These are phyloP conservation scores for Pichia sp. DNA, from an alignment of 1,139 yeast genomes.

Conservation along the genomic window DNA sequence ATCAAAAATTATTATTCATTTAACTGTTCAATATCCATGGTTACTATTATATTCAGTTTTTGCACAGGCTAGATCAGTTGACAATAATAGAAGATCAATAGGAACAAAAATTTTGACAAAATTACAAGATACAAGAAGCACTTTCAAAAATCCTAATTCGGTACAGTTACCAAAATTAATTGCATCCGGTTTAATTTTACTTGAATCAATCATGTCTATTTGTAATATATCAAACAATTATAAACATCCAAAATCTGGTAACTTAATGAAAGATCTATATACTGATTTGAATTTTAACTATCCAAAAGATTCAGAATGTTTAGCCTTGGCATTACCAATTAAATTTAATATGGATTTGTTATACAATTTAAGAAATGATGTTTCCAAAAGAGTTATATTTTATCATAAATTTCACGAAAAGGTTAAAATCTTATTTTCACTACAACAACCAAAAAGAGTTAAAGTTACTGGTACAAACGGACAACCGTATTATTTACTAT, in stretches of 20 bases:
- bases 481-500: conserved; percentile 59
- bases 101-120: conserved; percentile 40
- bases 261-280: conserved; percentile 13
- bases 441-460: conserved; percentile 82
- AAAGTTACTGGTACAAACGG: conserved; percentile 78
- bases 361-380: conserved; percentile 33
- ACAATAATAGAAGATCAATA: conserved; percentile 46
- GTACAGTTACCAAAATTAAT: conserved; percentile 4
- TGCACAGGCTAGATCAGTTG: conserved; percentile 68
- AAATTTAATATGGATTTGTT: conserved; percentile 63
- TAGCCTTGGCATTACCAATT: conserved; percentile 73
- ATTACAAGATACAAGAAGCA: conserved; percentile 22
- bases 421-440: conserved; percentile 66
- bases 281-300: conserved; percentile 45
- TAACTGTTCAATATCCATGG: conserved; percentile 64
- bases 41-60: conserved; percentile 83
- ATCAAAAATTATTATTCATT: conserved; percentile 46
- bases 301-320: conserved; percentile 43
- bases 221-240: conserved; percentile 16
- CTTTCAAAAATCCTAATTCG: background rate
- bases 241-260: conserved; percentile 11
- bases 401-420: conserved; percentile 52
- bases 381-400: conserved; percentile 37
- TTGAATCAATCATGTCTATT: conserved; percentile 27
- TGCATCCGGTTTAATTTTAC: conserved; percentile 19